These are phyloP conservation scores for Physcomitrium patens DNA, from an alignment of 225 moss, liverwort and hornwort genomes.

Conservation along the genomic window DNA sequence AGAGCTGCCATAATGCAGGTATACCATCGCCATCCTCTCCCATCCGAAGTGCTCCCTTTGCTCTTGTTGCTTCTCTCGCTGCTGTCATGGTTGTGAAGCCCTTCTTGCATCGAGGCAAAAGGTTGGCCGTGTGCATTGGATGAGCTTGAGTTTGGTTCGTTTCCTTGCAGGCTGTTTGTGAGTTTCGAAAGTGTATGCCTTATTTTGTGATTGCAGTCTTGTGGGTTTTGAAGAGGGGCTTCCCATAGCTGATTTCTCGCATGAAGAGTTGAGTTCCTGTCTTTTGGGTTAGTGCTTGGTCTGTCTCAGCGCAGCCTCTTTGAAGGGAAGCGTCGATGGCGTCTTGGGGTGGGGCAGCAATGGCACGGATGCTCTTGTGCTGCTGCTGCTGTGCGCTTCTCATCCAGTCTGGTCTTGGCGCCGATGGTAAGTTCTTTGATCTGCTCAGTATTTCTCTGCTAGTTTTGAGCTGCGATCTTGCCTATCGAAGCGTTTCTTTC, in stretches of 20 bases:
- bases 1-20: not conserved
- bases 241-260: too few relatives aligned
- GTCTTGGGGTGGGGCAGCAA: conserved; percentile 2
- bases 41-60: not conserved
- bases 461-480: not conserved
- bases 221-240: not conserved
- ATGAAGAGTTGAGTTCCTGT: not conserved
- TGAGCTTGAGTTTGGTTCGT: not conserved
- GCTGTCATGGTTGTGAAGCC: conserved; percentile 6
- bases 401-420: conserved; percentile 36
- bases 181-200: not conserved
- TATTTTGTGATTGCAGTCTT: not conserved
- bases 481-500: not conserved
- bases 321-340: conserved; percentile 39
- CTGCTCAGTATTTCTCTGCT: too few relatives aligned
- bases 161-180: not conserved
- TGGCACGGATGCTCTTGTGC: conserved; percentile 20
- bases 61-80: not conserved
- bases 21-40: not conserved
- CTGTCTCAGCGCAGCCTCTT: not conserved
- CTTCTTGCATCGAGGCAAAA: not conserved
- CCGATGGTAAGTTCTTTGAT: conserved; percentile 35
- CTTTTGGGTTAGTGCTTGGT: not conserved
- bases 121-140: not conserved
- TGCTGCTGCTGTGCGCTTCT: conserved; percentile 39